These are phyloP conservation scores for Colletotrichum caudatum DNA, from an alignment of 2,329 filamentous ascomycete species.

Conservation along the genomic window DNA sequence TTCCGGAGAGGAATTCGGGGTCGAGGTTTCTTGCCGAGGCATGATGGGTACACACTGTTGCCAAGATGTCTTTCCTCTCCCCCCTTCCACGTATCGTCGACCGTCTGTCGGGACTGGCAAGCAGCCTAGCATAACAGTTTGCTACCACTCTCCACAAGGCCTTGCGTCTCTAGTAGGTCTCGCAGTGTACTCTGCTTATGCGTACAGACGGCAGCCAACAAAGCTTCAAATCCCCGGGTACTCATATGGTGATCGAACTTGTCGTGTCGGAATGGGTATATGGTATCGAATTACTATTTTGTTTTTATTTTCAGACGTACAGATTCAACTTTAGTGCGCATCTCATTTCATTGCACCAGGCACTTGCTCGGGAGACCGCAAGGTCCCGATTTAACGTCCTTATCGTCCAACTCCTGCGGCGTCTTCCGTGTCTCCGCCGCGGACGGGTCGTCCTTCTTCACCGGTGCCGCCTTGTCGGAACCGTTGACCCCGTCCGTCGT, in stretches of 20 bases:
- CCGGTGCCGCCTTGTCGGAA: slow-evolving; percentile 41
- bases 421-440: slow-evolving; percentile 43
- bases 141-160: too few species aligned
- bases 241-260: not conserved
- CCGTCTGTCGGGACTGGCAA: not conserved
- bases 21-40: too few species aligned
- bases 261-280: not conserved
- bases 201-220: not conserved
- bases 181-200: too few species aligned
- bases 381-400: slow-evolving; percentile 67
- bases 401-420: slow-evolving; percentile 48
- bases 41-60: too few species aligned
- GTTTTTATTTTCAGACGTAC: not conserved
- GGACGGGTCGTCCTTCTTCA: slow-evolving; percentile 14
- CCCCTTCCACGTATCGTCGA: not conserved
- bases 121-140: too few species aligned
- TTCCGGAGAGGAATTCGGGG: too few species aligned
- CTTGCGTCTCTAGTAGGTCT: too few species aligned
- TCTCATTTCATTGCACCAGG: slow-evolving; percentile 65
- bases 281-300: slow-evolving; percentile 20
- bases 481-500: slow-evolving; percentile 43
- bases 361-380: slow-evolving; percentile 85
- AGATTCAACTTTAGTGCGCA: not conserved
- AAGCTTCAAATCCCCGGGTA: not conserved
- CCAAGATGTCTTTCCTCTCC: not conserved